Evolutionary conservation across 192 early-diverging fungal genomes (phyloP).

Genomic region (Chytriomyces confervae): DNA sequence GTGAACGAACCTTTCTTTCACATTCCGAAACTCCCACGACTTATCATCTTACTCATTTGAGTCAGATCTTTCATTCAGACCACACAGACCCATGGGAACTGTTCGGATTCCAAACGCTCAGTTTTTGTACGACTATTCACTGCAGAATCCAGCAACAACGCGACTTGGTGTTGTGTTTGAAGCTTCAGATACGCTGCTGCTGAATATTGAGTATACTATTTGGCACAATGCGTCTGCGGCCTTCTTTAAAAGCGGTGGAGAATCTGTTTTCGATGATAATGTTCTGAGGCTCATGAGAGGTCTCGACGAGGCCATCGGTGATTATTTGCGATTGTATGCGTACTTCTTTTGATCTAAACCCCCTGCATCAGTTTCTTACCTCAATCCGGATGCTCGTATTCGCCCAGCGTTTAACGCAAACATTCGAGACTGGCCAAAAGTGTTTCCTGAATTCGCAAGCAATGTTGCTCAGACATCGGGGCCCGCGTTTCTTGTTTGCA

Average conservation of each 20-base stretch:
- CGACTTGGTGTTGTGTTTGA: conserved; percentile 51
- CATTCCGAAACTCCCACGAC: too few relatives aligned
- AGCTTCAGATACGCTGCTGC: conserved; percentile 36
- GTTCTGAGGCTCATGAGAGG: conserved; percentile 59
- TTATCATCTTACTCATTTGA: not conserved
- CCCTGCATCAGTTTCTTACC: not conserved
- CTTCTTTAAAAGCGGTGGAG: conserved; percentile 49
- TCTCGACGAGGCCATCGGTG: conserved; percentile 69
- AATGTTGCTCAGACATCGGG: conserved; percentile 62
- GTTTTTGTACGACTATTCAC: conserved; percentile 67
- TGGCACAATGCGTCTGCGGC: conserved; percentile 69
- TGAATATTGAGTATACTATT: conserved; percentile 69
- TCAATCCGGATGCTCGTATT: conserved; percentile 29
- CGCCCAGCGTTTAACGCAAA: conserved; percentile 42
- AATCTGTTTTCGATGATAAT: conserved; percentile 56
- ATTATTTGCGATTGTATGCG: conserved; percentile 9
- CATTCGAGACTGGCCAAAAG: conserved; percentile 63
- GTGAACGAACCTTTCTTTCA: too few relatives aligned
- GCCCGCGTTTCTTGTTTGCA: conserved; percentile 51
- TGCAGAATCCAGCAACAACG: conserved; percentile 65
- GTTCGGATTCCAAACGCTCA: conserved; percentile 54
- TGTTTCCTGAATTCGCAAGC: conserved; percentile 47
- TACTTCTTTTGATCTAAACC: not conserved
- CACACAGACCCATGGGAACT: conserved; percentile 49
- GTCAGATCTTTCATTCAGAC: conserved; percentile 35